Evolutionary conservation across 2,329 filamentous ascomycete species (phyloP).

Genomic region (Clarireedia paspali): DNA sequence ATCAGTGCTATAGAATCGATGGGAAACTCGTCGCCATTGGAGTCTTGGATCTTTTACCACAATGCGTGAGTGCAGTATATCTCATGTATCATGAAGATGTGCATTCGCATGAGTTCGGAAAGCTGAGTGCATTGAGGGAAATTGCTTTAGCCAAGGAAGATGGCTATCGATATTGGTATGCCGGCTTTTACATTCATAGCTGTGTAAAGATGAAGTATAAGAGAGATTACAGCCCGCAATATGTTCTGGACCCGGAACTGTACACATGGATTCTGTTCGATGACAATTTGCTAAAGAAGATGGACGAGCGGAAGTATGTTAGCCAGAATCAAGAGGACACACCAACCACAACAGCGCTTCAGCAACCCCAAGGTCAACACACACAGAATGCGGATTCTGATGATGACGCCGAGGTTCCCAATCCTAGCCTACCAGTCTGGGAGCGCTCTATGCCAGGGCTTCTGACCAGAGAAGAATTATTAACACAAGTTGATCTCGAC

Average conservation of each 20-base stretch:
- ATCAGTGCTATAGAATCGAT: slow-evolving; percentile 76
- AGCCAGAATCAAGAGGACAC: slow-evolving; percentile 17
- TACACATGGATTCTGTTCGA: slow-evolving; percentile 52
- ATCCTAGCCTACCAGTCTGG: too few species aligned
- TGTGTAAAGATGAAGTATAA: slow-evolving; percentile 84
- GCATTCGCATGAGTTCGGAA: slow-evolving; percentile 62
- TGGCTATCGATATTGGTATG: slow-evolving; percentile 74
- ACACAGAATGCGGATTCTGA: not conserved
- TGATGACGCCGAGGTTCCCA: slow-evolving; percentile 22
- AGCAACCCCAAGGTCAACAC: not conserved
- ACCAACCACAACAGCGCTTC: not conserved
- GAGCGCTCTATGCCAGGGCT: slow-evolving; percentile 51
- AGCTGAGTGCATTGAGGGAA: slow-evolving; percentile 67
- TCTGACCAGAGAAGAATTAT: slow-evolving; percentile 45
- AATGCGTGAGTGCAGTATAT: slow-evolving; percentile 75
- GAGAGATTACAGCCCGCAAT: slow-evolving; percentile 67
- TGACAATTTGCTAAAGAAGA: slow-evolving; percentile 45
- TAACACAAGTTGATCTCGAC: slow-evolving; percentile 46
- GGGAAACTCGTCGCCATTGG: slow-evolving; percentile 68
- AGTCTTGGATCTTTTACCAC: slow-evolving; percentile 68
- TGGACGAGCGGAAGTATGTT: slow-evolving; percentile 24
- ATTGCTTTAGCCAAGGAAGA: slow-evolving; percentile 61
- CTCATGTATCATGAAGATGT: slow-evolving; percentile 75
- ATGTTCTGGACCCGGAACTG: slow-evolving; percentile 62
- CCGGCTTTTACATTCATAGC: slow-evolving; percentile 72